A percentile compares a stretch with the other conserved stretches of the same genome.
These are phyloP conservation scores for Laetiporus sulphureus DNA, from an alignment of 1,284 basidiomycete genomes.

Conservation along the genomic window DNA sequence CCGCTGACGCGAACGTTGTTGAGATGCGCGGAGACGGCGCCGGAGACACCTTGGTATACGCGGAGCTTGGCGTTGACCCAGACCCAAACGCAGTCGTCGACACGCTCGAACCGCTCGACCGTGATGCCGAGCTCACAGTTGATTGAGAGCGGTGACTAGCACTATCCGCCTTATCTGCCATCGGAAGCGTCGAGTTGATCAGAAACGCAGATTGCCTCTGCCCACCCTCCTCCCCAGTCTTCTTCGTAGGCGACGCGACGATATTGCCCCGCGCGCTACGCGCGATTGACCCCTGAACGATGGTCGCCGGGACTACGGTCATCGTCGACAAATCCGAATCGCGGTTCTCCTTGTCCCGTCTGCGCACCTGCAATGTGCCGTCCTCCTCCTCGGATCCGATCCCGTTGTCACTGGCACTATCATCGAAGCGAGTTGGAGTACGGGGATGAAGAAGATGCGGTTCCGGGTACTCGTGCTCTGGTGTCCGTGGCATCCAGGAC, in stretches of 20 bases:
- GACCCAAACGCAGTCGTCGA: slow-evolving; percentile 13
- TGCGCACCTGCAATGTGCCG: slow-evolving; percentile 11
- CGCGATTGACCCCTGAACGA: slow-evolving; percentile 23
- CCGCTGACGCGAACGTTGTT: slow-evolving; percentile 15
- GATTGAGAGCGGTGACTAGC: slow-evolving; percentile 19
- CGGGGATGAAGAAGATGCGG: not conserved
- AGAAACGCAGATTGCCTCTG: slow-evolving; percentile 8
- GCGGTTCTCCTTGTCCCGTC: slow-evolving; percentile 26
- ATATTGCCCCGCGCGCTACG: slow-evolving; percentile 24
- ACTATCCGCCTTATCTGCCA: slow-evolving; percentile 7
- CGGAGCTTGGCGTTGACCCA: slow-evolving; percentile 8
- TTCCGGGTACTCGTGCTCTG: not conserved
- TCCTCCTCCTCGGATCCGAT: slow-evolving; percentile 2
- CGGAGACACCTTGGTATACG: slow-evolving; percentile 21
- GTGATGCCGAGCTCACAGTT: slow-evolving; percentile 22
- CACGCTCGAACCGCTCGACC: slow-evolving; percentile 20
- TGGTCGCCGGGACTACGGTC: slow-evolving; percentile 28
- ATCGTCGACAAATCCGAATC: slow-evolving; percentile 28
- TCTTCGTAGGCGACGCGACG: slow-evolving; percentile 17
- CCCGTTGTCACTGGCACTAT: slow-evolving; percentile 1
- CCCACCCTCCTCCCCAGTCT: slow-evolving; percentile 7
- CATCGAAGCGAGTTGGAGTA: not conserved
- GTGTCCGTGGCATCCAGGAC: slow-evolving; percentile 1
- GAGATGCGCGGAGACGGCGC: slow-evolving; percentile 21
- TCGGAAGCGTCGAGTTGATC: slow-evolving; percentile 9